phyloP scores from a whole-genome alignment of 495 filamentous ascomycete genomes.

The Hyphodiscus hymeniophilus region DNA sequence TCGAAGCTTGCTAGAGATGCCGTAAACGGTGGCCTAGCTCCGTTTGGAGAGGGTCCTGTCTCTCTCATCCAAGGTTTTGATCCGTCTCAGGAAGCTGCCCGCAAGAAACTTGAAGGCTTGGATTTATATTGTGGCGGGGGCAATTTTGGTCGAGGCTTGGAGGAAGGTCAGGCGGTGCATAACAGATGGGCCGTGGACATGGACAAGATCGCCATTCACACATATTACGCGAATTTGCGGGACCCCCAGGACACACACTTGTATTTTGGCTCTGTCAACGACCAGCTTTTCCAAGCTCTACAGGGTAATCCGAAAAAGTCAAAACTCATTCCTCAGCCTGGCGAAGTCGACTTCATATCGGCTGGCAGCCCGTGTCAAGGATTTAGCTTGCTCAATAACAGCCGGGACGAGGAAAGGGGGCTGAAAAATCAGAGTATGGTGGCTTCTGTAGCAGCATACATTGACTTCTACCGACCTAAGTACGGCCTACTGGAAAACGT shows the following conservation, averaged over 20 bases:
- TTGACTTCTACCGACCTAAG: slow-evolving; percentile 64
- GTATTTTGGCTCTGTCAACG: slow-evolving; percentile 62
- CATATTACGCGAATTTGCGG: slow-evolving; percentile 54
- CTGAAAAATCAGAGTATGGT: slow-evolving; percentile 61
- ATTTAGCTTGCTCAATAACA: slow-evolving; percentile 55
- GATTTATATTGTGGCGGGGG: slow-evolving; percentile 70
- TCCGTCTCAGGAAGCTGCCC: slow-evolving; percentile 15
- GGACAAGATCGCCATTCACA: slow-evolving; percentile 51
- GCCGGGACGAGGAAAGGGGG: slow-evolving; percentile 28
- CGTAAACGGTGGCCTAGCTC: not conserved
- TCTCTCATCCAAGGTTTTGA: slow-evolving; percentile 50
- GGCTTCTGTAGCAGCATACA: slow-evolving; percentile 61
- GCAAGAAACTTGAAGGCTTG: slow-evolving; percentile 39
- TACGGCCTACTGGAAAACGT: slow-evolving; percentile 74
- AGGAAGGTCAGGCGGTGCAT: slow-evolving; percentile 57
- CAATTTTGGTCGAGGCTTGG: slow-evolving; percentile 64
- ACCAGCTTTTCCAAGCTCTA: slow-evolving; percentile 50
- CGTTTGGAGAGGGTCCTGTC: slow-evolving; percentile 12
- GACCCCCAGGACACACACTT: slow-evolving; percentile 30
- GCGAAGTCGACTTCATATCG: slow-evolving; percentile 58
- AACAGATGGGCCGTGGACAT: slow-evolving; percentile 60
- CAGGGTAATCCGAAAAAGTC: slow-evolving; percentile 32
- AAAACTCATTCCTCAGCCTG: slow-evolving; percentile 38
- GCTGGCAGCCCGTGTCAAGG: slow-evolving; percentile 70
- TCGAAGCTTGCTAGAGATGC: slow-evolving; percentile 22